Evolutionary conservation across 2,329 filamentous ascomycete species (phyloP).

Genomic region (Dactylellina haptotyla): DNA sequence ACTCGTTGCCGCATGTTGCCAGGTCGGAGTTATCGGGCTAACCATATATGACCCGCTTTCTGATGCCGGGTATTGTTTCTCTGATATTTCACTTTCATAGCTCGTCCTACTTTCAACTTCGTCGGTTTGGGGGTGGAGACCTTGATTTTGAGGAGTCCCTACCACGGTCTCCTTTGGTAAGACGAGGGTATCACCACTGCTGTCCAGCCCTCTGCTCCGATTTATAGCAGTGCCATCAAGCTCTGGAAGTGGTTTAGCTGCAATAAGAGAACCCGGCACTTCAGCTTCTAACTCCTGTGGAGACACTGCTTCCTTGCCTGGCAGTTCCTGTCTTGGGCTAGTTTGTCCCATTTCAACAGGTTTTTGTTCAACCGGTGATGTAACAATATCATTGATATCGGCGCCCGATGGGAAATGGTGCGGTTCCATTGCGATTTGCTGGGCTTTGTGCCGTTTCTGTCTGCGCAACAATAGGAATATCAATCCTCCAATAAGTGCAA

Average conservation of each 20-base stretch:
- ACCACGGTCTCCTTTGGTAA: not conserved
- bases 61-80: not conserved
- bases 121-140: not conserved
- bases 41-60: not conserved
- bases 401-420: conserved; percentile 7
- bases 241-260: not conserved
- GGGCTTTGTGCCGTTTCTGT: not conserved
- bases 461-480: not conserved
- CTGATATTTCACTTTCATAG: not conserved
- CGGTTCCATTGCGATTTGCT: conserved; percentile 7
- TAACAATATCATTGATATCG: conserved; percentile 8
- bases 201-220: not conserved
- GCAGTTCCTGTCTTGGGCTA: conserved; percentile 13
- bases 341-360: conserved; percentile 6
- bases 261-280: not conserved
- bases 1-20: not conserved
- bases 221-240: not conserved
- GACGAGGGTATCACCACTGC: not conserved
- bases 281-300: conserved; percentile 20
- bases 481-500: not conserved
- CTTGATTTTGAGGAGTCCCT: not conserved
- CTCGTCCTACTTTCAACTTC: not conserved
- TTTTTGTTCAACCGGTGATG: not conserved
- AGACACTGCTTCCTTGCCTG: not conserved
- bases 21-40: not conserved